These are phyloP conservation scores for Gossypium davidsonii DNA, from an alignment of 441 rosid species.

Conservation along the genomic window DNA sequence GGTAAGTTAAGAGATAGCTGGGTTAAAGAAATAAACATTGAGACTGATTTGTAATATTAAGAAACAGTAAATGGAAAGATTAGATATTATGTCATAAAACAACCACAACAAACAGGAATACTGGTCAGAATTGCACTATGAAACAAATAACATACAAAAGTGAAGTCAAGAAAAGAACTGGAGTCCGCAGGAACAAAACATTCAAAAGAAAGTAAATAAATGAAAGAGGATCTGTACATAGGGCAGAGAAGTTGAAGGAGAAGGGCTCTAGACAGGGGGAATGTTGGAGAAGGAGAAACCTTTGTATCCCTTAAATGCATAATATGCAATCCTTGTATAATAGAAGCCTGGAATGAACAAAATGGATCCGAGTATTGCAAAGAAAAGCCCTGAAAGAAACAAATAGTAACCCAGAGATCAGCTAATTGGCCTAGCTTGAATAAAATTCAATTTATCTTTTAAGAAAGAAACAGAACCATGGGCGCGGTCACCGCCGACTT, in stretches of 20 bases:
- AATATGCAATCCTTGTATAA: slow-evolving; percentile 86
- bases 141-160: background rate
- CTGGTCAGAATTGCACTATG: background rate
- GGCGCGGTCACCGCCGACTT: slow-evolving; percentile 78
- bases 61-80: background rate
- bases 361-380: slow-evolving; percentile 65
- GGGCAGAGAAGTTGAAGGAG: background rate
- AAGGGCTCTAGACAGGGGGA: slow-evolving; percentile 56
- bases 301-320: slow-evolving; percentile 88
- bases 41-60: background rate
- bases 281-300: slow-evolving; percentile 93
- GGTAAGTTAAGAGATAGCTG: background rate
- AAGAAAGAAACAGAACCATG: slow-evolving; percentile 35
- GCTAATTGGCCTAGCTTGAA: background rate
- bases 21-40: background rate
- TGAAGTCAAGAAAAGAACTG: background rate
- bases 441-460: background rate
- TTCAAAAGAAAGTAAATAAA: background rate
- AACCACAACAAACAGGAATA: background rate
- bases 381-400: slow-evolving; percentile 63
- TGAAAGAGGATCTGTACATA: slow-evolving; percentile 24
- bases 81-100: background rate
- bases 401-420: background rate
- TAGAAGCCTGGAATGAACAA: slow-evolving; percentile 91
- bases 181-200: background rate